Base-by-base conservation (phyloP, 164 flowering plant genomes). In the Annona cherimola region DNA sequence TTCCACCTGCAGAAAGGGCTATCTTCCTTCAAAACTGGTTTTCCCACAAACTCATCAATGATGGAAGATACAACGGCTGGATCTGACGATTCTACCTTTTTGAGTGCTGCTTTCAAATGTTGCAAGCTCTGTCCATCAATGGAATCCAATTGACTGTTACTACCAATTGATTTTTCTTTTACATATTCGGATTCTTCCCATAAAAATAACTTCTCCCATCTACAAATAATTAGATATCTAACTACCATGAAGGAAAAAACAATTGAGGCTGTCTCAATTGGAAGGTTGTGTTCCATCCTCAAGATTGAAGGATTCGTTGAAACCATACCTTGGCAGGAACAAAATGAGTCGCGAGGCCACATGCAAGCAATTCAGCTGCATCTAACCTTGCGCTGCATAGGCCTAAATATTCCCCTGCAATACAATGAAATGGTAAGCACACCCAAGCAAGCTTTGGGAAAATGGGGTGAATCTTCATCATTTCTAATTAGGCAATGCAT, bases 261-360 rank as follows among this genome's bases (percentile, higher is more conserved):
- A n/a, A n/a, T n/a, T n/a, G n/a, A n/a, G n/a, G n/a, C n/a, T n/a
- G n/a, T n/a, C n/a, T n/a, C n/a, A n/a, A n/a, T n/a, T n/a, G n/a
- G n/a, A n/a, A n/a, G n/a, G n/a, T n/a, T n/a, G n/a, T n/a, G n/a
- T n/a, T n/a, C n/a, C n/a, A n/a, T n/a, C n/a, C n/a, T n/a, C n/a
- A n/a, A n/a, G n/a, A n/a, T n/a, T n/a, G n/a, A n/a, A n/a, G 70
- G n/a, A n/a, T n/a, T n/a, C n/a, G n/a, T n/a, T n/a, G n/a, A 68
- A 69, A 78, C 39, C 39, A 71, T 86, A 92, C 98, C 83, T 19
- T 54, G 45, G 90, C 78, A 41, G 86, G 89, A 61, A 90, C 96
- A 86, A 83, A 93, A 70, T 93, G 97, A 66, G 97, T 93, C 54
- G 98, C 97, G 77, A 93, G 95, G 61, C 97, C 97, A 83, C 93